Percentiles rank a stretch among this genome's conserved stretches.
Conservation (phyloP, 768 basidiomycete genomes). For the Favolaschia claudopus region DNA sequence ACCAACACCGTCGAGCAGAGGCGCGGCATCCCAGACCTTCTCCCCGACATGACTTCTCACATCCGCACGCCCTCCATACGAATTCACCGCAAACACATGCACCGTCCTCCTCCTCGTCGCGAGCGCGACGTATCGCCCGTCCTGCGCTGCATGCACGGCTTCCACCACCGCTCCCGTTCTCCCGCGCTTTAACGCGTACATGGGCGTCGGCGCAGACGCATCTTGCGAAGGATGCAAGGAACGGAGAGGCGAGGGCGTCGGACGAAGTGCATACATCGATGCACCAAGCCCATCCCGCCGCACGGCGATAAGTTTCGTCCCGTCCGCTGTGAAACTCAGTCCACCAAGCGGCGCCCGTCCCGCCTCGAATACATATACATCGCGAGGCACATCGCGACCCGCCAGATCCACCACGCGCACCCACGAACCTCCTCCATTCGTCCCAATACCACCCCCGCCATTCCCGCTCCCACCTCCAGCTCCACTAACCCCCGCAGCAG, state of each 20-base stretch:
- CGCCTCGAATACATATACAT: constrained; percentile 16
- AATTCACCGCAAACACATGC: constrained; percentile 63
- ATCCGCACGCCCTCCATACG: constrained; percentile 76
- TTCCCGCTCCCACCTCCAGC: neutral
- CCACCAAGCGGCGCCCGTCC: constrained; percentile 9
- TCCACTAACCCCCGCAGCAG: neutral
- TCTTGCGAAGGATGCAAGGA: neutral
- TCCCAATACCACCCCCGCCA: neutral
- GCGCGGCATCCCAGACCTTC: constrained; percentile 57
- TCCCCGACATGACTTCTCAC: constrained; percentile 65
- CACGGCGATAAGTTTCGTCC: constrained; percentile 16
- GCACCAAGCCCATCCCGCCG: constrained; percentile 22
- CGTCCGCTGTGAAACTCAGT: constrained; percentile 12
- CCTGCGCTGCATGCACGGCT: neutral
- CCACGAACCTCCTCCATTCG: constrained; percentile 8
- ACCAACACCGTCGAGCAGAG: neutral
- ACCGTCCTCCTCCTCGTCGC: constrained; percentile 4
- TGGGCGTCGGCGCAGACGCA: neutral
- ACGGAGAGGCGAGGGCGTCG: too few relatives aligned
- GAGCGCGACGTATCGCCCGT: constrained; percentile 14
- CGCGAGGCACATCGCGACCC: neutral
- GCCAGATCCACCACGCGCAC: constrained; percentile 19
- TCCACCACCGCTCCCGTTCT: constrained; percentile 25
- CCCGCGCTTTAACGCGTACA: constrained; percentile 22
- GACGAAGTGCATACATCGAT: constrained; percentile 15